phyloP scores from a whole-genome alignment of 306 rosid species.

The Prunus mume region DNA sequence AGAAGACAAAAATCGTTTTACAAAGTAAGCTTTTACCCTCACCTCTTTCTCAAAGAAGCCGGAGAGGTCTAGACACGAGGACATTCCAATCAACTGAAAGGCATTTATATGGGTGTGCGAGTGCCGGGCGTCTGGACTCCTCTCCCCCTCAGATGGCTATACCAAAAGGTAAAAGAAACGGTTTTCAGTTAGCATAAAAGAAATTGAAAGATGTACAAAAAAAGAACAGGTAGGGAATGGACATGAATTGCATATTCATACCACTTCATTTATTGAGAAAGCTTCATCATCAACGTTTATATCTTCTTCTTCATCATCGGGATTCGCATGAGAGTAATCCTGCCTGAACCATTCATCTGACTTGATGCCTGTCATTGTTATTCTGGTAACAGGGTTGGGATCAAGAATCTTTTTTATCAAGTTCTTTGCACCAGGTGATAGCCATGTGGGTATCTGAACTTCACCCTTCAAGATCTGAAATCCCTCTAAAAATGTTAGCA shows the following conservation, averaged over 20 bases:
- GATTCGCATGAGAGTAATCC: slow-evolving; percentile 52
- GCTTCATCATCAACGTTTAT: slow-evolving; percentile 38
- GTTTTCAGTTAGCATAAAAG: slow-evolving; percentile 14
- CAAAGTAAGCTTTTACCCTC: slow-evolving; percentile 15
- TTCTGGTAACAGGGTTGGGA: slow-evolving; percentile 65
- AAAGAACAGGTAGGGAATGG: not conserved
- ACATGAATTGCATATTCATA: slow-evolving; percentile 16
- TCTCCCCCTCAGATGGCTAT: slow-evolving; percentile 49
- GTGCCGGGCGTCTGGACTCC: slow-evolving; percentile 26
- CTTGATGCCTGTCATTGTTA: slow-evolving; percentile 63
- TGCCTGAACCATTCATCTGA: slow-evolving; percentile 81
- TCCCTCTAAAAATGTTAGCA: not conserved
- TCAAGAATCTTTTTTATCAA: slow-evolving; percentile 77
- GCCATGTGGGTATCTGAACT: slow-evolving; percentile 62
- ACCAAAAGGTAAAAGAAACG: slow-evolving; percentile 15
- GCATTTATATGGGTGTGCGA: slow-evolving; percentile 72
- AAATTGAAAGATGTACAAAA: not conserved
- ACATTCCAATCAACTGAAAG: slow-evolving; percentile 94
- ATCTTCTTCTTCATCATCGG: slow-evolving; percentile 73
- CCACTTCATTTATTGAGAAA: slow-evolving; percentile 53
- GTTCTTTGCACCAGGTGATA: slow-evolving; percentile 65
- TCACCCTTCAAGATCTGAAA: slow-evolving; percentile 78
- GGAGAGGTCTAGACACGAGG: slow-evolving; percentile 85
- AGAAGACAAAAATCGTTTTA: not conserved
- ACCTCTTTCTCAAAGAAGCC: slow-evolving; percentile 97